These are phyloP conservation scores for Xylaria bambusicola DNA, from an alignment of 495 filamentous ascomycete species.

Conservation along the genomic window DNA sequence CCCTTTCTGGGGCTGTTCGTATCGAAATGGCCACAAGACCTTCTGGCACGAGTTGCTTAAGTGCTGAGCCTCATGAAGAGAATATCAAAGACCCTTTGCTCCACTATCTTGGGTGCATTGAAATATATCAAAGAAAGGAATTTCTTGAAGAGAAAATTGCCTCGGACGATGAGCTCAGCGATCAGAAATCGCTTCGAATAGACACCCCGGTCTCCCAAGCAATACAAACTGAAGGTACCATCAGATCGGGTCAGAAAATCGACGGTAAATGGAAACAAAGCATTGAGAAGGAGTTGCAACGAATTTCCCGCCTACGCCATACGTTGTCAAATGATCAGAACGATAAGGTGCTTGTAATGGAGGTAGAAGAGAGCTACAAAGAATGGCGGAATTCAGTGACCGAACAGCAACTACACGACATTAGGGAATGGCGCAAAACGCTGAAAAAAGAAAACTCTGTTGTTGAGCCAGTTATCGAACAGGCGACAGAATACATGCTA, in stretches of 20 bases:
- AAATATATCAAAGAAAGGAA: slow-evolving; percentile 22
- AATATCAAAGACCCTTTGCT: slow-evolving; percentile 33
- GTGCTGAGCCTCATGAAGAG: slow-evolving; percentile 15
- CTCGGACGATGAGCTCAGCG: slow-evolving; percentile 24
- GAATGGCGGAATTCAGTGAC: not conserved
- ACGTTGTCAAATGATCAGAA: not conserved
- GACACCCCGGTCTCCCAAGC: too few species aligned
- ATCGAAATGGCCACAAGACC: not conserved
- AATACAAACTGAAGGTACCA: too few species aligned
- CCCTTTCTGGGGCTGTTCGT: too few species aligned
- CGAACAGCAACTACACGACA: too few species aligned
- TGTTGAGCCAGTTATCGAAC: not conserved
- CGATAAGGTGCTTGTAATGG: not conserved
- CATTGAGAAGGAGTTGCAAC: not conserved
- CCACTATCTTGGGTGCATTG: slow-evolving; percentile 39
- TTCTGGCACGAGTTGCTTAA: not conserved
- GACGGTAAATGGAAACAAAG: not conserved
- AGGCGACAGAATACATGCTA: not conserved
- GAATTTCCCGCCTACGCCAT: not conserved
- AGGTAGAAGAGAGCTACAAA: not conserved
- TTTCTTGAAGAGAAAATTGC: slow-evolving; percentile 23
- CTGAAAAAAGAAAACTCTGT: not conserved
- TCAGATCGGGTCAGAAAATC: not conserved
- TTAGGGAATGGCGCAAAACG: not conserved
- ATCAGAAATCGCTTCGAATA: slow-evolving; percentile 14